Evolutionary conservation across 257 asterid genomes (phyloP).

Genomic region (Solanum peruvianum): DNA sequence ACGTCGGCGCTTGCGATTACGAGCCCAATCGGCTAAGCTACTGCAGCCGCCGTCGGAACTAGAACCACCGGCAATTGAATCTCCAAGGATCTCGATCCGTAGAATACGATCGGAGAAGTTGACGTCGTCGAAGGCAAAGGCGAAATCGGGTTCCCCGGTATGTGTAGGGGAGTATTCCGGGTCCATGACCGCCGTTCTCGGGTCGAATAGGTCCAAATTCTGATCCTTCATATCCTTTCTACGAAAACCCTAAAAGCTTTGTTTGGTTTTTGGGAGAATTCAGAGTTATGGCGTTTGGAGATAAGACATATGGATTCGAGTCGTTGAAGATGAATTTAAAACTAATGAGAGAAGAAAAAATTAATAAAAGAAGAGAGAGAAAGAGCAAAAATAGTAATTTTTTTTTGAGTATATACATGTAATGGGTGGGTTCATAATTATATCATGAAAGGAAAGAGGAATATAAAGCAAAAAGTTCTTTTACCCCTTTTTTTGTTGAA

Average conservation of each 20-base stretch:
- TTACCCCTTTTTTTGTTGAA: not conserved
- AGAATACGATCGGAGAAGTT: not conserved
- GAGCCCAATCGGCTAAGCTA: conserved; percentile 2
- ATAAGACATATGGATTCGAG: not conserved
- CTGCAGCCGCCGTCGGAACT: not conserved
- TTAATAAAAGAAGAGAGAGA: not conserved
- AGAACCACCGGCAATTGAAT: not conserved
- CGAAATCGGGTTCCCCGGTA: not conserved
- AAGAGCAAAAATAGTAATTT: not conserved
- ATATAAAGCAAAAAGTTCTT: not conserved
- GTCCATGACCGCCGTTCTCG: not conserved
- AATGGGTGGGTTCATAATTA: not conserved
- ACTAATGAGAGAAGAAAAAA: not conserved
- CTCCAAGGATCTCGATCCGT: conserved; percentile 2
- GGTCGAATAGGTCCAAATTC: conserved; percentile 3
- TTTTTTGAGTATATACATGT: not conserved
- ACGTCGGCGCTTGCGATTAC: conserved; percentile 2
- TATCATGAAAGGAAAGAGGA: not conserved
- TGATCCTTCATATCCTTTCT: not conserved
- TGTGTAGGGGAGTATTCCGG: not conserved
- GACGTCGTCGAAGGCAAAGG: conserved; percentile 3
- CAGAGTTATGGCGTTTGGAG: not conserved
- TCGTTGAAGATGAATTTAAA: not conserved
- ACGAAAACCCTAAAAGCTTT: not conserved
- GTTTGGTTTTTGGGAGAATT: not conserved